A percentile compares a stretch with the other conserved stretches of the same genome.
These are phyloP conservation scores for Cystobasidium onofrii DNA, from an alignment of 768 basidiomycete genomes.

Conservation along the genomic window DNA sequence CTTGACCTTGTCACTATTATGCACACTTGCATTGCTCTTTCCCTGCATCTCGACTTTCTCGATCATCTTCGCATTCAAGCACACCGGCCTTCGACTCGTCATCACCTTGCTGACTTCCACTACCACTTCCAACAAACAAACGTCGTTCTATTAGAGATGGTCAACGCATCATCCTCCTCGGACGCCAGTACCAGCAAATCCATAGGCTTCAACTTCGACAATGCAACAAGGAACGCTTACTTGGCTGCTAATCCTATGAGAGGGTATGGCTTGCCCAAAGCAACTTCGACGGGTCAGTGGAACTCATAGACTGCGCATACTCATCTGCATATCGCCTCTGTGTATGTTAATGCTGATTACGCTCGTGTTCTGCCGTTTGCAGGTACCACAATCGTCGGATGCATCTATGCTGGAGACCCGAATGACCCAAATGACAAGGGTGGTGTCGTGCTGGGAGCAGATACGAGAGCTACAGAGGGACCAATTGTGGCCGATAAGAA, in stretches of 20 bases:
- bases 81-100: background rate
- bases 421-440: constrained; percentile 94
- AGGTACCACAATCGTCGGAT: constrained; percentile 89
- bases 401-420: constrained; percentile 72
- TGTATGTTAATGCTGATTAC: background rate
- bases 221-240: constrained; percentile 37
- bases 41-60: background rate
- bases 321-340: background rate
- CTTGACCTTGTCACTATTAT: no score
- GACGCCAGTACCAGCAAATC: background rate
- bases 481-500: constrained; percentile 97
- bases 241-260: constrained; percentile 24
- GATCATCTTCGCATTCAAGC: background rate
- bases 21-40: no score
- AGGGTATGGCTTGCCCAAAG: constrained; percentile 40
- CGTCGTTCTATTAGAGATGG: background rate
- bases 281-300: constrained; percentile 45
- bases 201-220: constrained; percentile 40
- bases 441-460: constrained; percentile 89
- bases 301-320: background rate
- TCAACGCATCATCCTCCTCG: constrained; percentile 3
- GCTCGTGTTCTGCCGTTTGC: constrained; percentile 42
- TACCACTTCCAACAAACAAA: background rate
- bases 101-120: background rate
- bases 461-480: constrained; percentile 90